phyloP scores from a whole-genome alignment of 805 yeast genomes.

The Starmerella geochares region DNA sequence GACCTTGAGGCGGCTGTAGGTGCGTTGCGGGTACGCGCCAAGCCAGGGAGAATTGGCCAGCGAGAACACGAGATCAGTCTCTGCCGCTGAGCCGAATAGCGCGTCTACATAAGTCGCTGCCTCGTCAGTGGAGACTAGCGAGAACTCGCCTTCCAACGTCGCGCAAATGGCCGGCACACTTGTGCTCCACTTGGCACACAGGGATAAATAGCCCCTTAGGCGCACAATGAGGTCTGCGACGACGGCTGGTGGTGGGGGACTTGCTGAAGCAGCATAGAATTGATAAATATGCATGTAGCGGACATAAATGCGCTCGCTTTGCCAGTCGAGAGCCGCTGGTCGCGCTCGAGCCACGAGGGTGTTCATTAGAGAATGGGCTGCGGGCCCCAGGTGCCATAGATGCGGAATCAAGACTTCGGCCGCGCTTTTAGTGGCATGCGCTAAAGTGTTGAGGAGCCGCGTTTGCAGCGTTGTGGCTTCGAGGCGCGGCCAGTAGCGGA shows the following conservation, averaged over 20 bases:
- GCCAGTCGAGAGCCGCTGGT: slow-evolving; percentile 10
- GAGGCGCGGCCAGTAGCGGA: slow-evolving; percentile 17
- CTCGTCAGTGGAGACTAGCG: slow-evolving; percentile 2
- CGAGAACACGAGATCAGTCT: slow-evolving; percentile 1
- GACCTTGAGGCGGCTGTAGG: slow-evolving; percentile 10
- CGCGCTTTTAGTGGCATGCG: slow-evolving; percentile 6
- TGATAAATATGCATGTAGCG: slow-evolving; percentile 14
- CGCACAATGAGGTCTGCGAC: slow-evolving; percentile 8
- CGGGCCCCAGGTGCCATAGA: slow-evolving; percentile 17
- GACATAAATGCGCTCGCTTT: neutral
- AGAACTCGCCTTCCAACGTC: slow-evolving; percentile 21
- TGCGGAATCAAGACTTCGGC: slow-evolving; percentile 13
- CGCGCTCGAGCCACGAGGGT: neutral
- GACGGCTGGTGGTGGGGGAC: slow-evolving; percentile 1
- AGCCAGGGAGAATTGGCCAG: slow-evolving; percentile 20
- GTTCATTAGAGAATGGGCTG: slow-evolving; percentile 11
- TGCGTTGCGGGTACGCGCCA: slow-evolving; percentile 20
- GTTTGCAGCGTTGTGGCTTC: neutral
- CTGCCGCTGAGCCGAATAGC: neutral
- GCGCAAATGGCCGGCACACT: slow-evolving; percentile 13
- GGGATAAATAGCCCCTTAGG: slow-evolving; percentile 8
- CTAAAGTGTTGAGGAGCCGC: slow-evolving; percentile 11
- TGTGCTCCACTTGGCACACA: slow-evolving; percentile 17
- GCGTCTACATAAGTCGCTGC: neutral
- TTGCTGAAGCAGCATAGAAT: neutral